phyloP scores from a whole-genome alignment of 495 filamentous ascomycete species.

The Elaphomyces granulatus region DNA sequence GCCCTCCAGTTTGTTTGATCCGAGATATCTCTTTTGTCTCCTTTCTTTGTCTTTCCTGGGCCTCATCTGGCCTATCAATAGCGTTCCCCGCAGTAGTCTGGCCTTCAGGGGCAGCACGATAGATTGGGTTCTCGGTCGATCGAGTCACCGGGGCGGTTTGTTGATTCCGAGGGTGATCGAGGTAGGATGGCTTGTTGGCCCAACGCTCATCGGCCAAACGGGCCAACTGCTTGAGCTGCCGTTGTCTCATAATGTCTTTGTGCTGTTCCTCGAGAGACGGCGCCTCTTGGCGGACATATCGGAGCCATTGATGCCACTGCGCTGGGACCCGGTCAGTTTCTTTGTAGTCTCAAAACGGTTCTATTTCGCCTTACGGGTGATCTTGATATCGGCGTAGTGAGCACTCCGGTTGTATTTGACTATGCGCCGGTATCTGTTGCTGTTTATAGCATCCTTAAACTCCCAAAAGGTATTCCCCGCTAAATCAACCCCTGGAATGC shows the following conservation, averaged over 20 bases:
- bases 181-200: constrained; percentile 56
- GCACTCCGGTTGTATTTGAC: constrained; percentile 47
- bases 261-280: constrained; percentile 65
- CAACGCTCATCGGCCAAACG: constrained; percentile 72
- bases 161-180: constrained; percentile 40
- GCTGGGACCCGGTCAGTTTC: constrained; percentile 31
- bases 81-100: too few species aligned
- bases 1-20: constrained; percentile 40
- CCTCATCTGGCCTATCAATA: constrained; percentile 7
- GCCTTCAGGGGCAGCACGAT: too few species aligned
- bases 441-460: constrained; percentile 51
- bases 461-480: constrained; percentile 91
- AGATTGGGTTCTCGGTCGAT: constrained; percentile 17
- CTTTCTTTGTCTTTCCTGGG: constrained; percentile 10
- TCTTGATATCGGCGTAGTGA: constrained; percentile 53
- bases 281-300: constrained; percentile 55
- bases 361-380: constrained; percentile 31
- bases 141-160: constrained; percentile 27
- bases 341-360: not conserved
- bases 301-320: constrained; percentile 95
- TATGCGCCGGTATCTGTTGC: constrained; percentile 45
- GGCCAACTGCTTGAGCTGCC: constrained; percentile 57
- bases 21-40: constrained; percentile 35
- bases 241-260: constrained; percentile 50
- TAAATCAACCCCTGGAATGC: constrained; percentile 74